A percentile compares a stretch with the other conserved stretches of the same genome.
phyloP scores from a whole-genome alignment of 768 basidiomycete genomes.

The Albatrellus ellisii region DNA sequence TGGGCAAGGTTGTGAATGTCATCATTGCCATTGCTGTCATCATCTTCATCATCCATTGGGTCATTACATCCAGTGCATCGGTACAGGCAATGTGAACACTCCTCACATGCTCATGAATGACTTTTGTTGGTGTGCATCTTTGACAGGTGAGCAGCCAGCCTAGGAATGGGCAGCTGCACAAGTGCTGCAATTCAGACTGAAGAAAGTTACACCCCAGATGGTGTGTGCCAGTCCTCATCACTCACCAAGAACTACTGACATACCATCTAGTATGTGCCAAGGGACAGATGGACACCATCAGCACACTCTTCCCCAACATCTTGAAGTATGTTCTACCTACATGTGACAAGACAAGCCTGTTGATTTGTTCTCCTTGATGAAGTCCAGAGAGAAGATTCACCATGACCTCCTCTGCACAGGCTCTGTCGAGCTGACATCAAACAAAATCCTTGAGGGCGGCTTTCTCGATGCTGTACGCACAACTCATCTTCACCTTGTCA shows the following conservation, averaged over 20 bases:
- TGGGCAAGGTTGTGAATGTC: slow-evolving; percentile 77
- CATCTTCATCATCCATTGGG: slow-evolving; percentile 66
- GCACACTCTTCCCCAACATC: slow-evolving; percentile 78
- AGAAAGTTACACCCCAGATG: slow-evolving; percentile 70
- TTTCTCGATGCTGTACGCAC: slow-evolving; percentile 60
- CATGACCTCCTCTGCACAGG: slow-evolving; percentile 76
- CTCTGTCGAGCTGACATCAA: slow-evolving; percentile 66
- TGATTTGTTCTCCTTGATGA: neutral
- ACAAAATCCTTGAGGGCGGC: slow-evolving; percentile 72
- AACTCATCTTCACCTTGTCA: neutral
- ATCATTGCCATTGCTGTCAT: slow-evolving; percentile 77
- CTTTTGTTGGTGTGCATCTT: neutral
- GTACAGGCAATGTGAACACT: too few relatives aligned
- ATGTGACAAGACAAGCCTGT: neutral
- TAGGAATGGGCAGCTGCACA: slow-evolving; percentile 27
- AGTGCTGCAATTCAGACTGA: slow-evolving; percentile 68
- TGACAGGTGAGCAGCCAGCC: slow-evolving; percentile 17
- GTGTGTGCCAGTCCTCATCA: slow-evolving; percentile 26
- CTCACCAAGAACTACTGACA: slow-evolving; percentile 4
- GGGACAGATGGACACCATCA: slow-evolving; percentile 52
- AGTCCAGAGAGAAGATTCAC: slow-evolving; percentile 61
- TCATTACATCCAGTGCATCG: slow-evolving; percentile 45
- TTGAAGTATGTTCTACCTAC: slow-evolving; percentile 39
- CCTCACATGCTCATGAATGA: too few relatives aligned
- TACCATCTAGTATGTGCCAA: too few relatives aligned